These are phyloP conservation scores for Starmerella potacharoeniae DNA, from an alignment of 805 yeast genomes.

Conservation along the genomic window DNA sequence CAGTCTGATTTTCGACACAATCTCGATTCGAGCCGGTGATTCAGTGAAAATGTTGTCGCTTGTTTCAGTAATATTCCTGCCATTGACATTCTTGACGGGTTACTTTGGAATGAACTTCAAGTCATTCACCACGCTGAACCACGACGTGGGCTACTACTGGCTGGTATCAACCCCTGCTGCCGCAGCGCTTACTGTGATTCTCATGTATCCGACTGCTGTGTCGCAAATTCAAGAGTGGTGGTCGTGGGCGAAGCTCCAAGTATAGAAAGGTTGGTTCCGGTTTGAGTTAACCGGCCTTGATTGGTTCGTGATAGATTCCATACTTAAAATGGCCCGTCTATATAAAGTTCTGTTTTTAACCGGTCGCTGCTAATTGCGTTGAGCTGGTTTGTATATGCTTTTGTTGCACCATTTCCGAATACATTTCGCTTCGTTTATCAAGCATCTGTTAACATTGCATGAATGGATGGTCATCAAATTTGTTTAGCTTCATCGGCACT, in stretches of 20 bases:
- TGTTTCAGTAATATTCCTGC: slow-evolving; percentile 48
- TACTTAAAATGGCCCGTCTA: no score
- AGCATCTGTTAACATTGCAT: no score
- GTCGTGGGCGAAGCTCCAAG: slow-evolving; percentile 21
- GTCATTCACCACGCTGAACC: slow-evolving; percentile 32
- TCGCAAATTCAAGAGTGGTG: slow-evolving; percentile 10
- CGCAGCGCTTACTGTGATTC: slow-evolving; percentile 23
- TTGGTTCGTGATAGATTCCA: no score
- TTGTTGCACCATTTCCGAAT: no score
- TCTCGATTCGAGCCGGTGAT: slow-evolving; percentile 43
- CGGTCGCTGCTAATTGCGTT: no score
- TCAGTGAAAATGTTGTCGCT: slow-evolving; percentile 45
- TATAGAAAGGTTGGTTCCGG: background rate
- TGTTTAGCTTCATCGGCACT: background rate
- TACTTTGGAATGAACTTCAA: slow-evolving; percentile 49
- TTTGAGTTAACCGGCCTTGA: no score
- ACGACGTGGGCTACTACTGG: slow-evolving; percentile 39
- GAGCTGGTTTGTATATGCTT: no score
- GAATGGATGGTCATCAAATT: no score
- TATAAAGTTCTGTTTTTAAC: no score
- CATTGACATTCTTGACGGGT: slow-evolving; percentile 50
- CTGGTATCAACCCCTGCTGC: slow-evolving; percentile 34
- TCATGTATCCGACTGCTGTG: slow-evolving; percentile 22
- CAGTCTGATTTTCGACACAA: slow-evolving; percentile 45
- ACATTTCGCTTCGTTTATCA: no score